These are phyloP conservation scores for Wickerhamomyces bovis DNA, from an alignment of 805 yeast species.

Conservation along the genomic window DNA sequence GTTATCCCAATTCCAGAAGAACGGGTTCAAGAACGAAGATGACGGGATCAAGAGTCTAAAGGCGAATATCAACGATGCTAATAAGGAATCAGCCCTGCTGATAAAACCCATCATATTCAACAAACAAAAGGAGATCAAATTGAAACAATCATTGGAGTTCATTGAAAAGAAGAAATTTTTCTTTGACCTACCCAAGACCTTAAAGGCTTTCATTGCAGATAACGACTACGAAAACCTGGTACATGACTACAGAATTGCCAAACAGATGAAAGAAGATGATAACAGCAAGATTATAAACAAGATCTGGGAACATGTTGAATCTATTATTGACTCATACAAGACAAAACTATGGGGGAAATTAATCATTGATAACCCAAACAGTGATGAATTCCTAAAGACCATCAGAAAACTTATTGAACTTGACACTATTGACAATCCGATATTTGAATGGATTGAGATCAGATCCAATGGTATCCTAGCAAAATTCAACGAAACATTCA, in stretches of 20 bases:
- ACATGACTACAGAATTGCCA: constrained; percentile 51
- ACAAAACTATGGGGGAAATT: constrained; percentile 47
- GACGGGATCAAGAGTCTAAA: constrained; percentile 29
- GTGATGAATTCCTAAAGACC: constrained; percentile 31
- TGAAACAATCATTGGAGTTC: constrained; percentile 42
- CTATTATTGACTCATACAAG: constrained; percentile 48
- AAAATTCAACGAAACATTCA: constrained; percentile 36
- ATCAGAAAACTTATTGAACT: constrained; percentile 56
- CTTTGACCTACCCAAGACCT: constrained; percentile 50
- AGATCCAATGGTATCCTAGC: constrained; percentile 37
- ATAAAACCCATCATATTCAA: constrained; percentile 55
- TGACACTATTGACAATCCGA: constrained; percentile 60
- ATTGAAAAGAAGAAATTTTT: constrained; percentile 47
- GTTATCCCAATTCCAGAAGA: constrained; percentile 43
- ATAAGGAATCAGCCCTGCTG: constrained; percentile 44
- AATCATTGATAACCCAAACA: constrained; percentile 11
- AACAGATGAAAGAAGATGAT: constrained; percentile 24
- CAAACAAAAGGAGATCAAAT: constrained; percentile 40
- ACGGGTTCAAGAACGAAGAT: constrained; percentile 25
- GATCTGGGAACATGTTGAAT: constrained; percentile 53
- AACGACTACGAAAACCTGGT: constrained; percentile 55
- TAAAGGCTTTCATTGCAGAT: constrained; percentile 36
- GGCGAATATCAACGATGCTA: constrained; percentile 42
- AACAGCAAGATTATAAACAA: constrained; percentile 37
- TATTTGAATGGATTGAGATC: constrained; percentile 52